Evolutionary conservation across 2,329 filamentous ascomycete species (phyloP).

Genomic region (Penicillium brevicompactum): DNA sequence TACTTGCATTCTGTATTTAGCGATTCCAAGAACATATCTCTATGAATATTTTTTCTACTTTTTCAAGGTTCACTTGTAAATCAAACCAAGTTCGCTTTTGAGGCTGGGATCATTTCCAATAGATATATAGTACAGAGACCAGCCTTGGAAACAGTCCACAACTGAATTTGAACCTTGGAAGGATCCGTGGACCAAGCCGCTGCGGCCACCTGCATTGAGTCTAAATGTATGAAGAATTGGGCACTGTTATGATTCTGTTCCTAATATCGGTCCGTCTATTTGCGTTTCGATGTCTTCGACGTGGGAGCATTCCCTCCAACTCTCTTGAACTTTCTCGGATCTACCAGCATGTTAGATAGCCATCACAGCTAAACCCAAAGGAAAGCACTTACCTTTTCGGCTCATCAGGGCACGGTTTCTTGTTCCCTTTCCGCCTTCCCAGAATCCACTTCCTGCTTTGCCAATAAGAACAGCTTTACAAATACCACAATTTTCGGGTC

Average conservation of each 20-base stretch:
- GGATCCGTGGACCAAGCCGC: too few relatives aligned
- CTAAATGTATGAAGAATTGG: too few relatives aligned
- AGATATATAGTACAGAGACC: too few relatives aligned
- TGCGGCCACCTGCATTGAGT: not conserved
- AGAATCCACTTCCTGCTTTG: slow-evolving; percentile 70
- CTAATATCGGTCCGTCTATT: slow-evolving; percentile 13
- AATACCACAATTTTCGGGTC: slow-evolving; percentile 72
- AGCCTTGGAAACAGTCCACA: too few relatives aligned
- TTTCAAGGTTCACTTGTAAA: too few relatives aligned
- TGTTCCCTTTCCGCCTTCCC: slow-evolving; percentile 86
- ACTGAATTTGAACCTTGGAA: too few relatives aligned
- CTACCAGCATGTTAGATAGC: slow-evolving; percentile 35
- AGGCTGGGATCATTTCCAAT: too few relatives aligned
- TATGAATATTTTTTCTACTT: not conserved
- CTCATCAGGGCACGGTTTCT: slow-evolving; percentile 71
- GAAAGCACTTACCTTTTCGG: slow-evolving; percentile 55
- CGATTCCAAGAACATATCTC: not conserved
- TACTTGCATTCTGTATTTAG: slow-evolving; percentile 1
- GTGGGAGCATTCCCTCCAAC: slow-evolving; percentile 47
- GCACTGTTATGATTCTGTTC: too few relatives aligned
- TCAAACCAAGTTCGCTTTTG: too few relatives aligned
- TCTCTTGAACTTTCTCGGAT: slow-evolving; percentile 72
- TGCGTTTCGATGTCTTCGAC: slow-evolving; percentile 34
- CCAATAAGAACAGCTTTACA: slow-evolving; percentile 72
- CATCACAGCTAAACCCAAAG: not conserved